Evolutionary conservation across 768 basidiomycete genomes (phyloP), one percentile per base, ranked within the genome.

Genomic region (Macrolepiota albuminosa): DNA sequence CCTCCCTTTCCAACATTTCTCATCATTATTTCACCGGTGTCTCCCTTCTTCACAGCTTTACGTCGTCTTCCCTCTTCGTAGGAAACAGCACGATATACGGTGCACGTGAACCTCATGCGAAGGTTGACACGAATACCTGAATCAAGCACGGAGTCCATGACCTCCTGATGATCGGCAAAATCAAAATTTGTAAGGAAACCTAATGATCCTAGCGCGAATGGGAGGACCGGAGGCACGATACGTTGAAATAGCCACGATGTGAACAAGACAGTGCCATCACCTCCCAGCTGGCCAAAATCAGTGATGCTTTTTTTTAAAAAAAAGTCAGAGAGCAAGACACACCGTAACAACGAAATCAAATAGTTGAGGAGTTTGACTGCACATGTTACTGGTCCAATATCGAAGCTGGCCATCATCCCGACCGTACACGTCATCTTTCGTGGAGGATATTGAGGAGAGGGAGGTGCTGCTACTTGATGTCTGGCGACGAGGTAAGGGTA

Each of bases 231-330:
- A n/a, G 97, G 97, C 16, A 98, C 97, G 68, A 99, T 93, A 56
- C 88, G 87, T 72, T 99, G 97, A 78, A 99, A 99, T 36, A 99
- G 79, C 97, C 97, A 98, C 3, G 97, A 98, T 6, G 97, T 97
- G 76, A 98, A 99, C 16, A 99, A 84, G 2, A 98, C 95, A 0
- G 97, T 99, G 14, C 97, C 97, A 70, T 99, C 97, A 10, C 97
- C 97, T 50, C 97, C 97, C 62, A 98, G 87, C 95, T 98, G 34
- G 26, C 14, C 52, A n/a, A 39, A 13, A n/a, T 61, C 37, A 63
- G 54, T 33, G 43, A 4, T 4, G 9, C 18, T n/a, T 33, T 26
- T 33, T 26, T 5, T 16, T 43, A 21, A 21, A 21, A 21, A 21
- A 21, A 34, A 33, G 7, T 34, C 11, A 37, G 26, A 13, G 14